Evolutionary conservation across 2,329 filamentous ascomycete genomes (phyloP), one percentile per base, ranked within the genome.

Genomic region (Sphaceloma murrayae): DNA sequence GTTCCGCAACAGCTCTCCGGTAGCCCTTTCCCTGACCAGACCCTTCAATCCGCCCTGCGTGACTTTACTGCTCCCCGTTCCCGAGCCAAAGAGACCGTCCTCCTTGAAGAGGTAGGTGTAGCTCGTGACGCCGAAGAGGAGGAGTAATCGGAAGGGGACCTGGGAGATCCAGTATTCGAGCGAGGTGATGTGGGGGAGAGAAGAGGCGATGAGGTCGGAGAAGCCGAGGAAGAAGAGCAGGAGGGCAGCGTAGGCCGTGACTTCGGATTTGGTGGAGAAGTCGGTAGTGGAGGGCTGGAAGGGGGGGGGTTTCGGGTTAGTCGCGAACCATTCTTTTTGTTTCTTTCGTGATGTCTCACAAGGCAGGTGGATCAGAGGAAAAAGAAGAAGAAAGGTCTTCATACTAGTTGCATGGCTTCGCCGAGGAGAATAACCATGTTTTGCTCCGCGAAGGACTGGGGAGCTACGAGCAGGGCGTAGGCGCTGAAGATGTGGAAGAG

Each of bases 401-500:
- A 47, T 70, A 89, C 85, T 60, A 94, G 74, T 54, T 80, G 77
- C 78, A 93, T 84, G 43, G 84, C 78, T 62, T 93, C 82, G 45
- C 86, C 86, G 18, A 94, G 67, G 21, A 94, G 74, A 53, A 78
- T 85, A 36, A 94, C 84, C 16, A 94, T 62, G 43, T 81, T 78
- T 56, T 93, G 85, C 58, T 89, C 81, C 38, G 83, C 78, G 55
- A 95, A 72, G 32, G 75, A 71, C 49, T 68, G 66, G 4, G 88
- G 88, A 47, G 73, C 79, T 31, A 77, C 81, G 55, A 93, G 72
- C 66, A 95, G 82, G 68, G 91, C 85, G 64, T 81, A 87, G 55
- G 80, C 86, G 38, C 91, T 69, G 4, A 84, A 85, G 52, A 94
- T 64, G 66, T 94, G 85, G 68, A 91, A 86, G 59, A 94, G 74